Conservation (phyloP, 2,329 filamentous ascomycete species). For the Aspergillus calidoustus region DNA sequence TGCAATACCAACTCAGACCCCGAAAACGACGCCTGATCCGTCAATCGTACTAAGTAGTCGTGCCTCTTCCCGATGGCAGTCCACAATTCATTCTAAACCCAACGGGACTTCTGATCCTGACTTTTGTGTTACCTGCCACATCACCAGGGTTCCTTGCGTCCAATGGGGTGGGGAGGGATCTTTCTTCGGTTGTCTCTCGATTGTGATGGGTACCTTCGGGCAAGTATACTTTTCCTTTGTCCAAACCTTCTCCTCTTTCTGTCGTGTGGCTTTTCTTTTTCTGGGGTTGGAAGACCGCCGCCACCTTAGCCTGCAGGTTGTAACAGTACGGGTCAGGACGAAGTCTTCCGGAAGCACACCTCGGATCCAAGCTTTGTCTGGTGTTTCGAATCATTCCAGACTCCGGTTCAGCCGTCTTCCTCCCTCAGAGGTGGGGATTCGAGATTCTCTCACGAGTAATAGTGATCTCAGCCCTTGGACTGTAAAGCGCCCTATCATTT, state of each 20-base stretch:
- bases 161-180: neutral
- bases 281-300: neutral
- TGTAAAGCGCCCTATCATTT: neutral
- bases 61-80: neutral
- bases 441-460: neutral
- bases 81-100: neutral
- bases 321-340: neutral
- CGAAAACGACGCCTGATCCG: neutral
- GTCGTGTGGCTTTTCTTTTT: slow-evolving; percentile 1
- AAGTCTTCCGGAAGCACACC: neutral
- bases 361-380: slow-evolving; percentile 4
- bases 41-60: neutral
- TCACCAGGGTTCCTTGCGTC: neutral
- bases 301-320: neutral
- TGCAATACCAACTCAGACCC: neutral
- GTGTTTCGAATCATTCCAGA: slow-evolving; percentile 12
- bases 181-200: neutral
- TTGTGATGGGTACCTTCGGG: neutral
- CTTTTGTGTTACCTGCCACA: slow-evolving; percentile 1
- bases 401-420: neutral
- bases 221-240: neutral
- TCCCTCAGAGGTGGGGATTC: neutral
- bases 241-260: slow-evolving; percentile 1
- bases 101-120: neutral
- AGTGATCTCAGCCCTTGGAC: neutral